Base-by-base conservation (phyloP, 78 protist genomes). In the Cavenderia fasciculata region DNA sequence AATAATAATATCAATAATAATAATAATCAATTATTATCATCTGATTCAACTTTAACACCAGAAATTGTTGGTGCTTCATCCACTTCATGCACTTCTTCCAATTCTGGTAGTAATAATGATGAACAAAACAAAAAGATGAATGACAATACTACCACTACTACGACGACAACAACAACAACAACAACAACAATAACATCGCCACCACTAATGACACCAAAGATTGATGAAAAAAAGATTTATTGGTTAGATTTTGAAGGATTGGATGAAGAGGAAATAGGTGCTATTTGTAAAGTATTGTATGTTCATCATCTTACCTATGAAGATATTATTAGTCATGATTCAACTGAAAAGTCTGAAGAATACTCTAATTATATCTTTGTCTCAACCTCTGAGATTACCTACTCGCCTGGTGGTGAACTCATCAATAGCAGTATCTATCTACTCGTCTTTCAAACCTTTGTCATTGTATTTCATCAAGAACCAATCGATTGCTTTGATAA, bases 221-320 rank as follows among this genome's bases (percentile, higher is more conserved):
- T 1, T 4, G 4, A 43, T n/a, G 21, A 69, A 14, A 25, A 69
- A 29, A 7, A 69, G 4, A n/a, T 47, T 10, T 77, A 59, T 25
- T 77, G 74, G 77, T 41, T 82, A 7, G 90, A 82, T 18, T 23
- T 82, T 4, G 63, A 56, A n/a, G 90, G 90, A n/a, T 40, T 82
- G 23, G 43, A 56, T 25, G 61, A 52, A 16, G 79, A 82, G 18
- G 78, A 82, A 16, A 23, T 82, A 18, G 31, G 38, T 8, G 21
- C 33, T 29, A 25, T 82, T 27, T 65, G 78, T 6, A 68, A 56
- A 44, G 23, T 46, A 33, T 68, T 68, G 16, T 29, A 46, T 0
- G 56, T 82, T n/a, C 90, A 82, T 44, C 90, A 82, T 54, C 38
- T 82, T 31, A 82, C 74, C 6, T 33, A 51, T 29, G 90, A 82